These are phyloP conservation scores for Plantago ovata DNA, from an alignment of 257 asterid species.

Conservation along the genomic window DNA sequence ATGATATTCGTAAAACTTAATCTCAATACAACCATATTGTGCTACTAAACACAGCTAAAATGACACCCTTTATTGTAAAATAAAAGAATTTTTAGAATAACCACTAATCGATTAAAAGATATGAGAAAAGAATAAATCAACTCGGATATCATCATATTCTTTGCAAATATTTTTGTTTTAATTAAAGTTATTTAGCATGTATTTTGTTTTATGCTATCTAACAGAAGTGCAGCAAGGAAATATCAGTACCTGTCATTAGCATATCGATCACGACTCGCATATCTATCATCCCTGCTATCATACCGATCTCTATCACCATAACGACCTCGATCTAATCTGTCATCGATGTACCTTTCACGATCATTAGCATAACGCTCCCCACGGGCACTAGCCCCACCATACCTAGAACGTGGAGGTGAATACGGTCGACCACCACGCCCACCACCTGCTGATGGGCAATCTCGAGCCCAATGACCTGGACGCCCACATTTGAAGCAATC, in stretches of 20 bases:
- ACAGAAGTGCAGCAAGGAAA: neutral
- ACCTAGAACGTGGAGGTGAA: conserved; percentile 78
- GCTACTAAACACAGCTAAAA: too few species aligned
- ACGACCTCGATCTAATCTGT: conserved; percentile 70
- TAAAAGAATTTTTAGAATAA: too few species aligned
- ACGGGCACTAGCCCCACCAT: conserved; percentile 58
- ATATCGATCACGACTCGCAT: conserved; percentile 69
- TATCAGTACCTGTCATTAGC: conserved; percentile 53
- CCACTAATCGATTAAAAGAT: too few species aligned
- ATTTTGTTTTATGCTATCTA: neutral
- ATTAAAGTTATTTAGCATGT: too few species aligned
- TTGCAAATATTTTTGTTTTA: too few species aligned
- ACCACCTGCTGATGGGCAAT: conserved; percentile 81
- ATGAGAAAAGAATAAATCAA: too few species aligned
- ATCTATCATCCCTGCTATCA: conserved; percentile 68
- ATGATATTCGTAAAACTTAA: too few species aligned
- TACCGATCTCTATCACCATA: conserved; percentile 75
- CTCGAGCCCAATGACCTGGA: conserved; percentile 98
- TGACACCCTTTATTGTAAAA: too few species aligned
- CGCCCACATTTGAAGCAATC: conserved; percentile 98
- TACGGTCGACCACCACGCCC: conserved; percentile 68
- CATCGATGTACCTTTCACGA: conserved; percentile 77
- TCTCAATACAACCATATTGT: too few species aligned
- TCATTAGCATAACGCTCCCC: conserved; percentile 80
- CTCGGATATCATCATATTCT: too few species aligned